Evolutionary conservation across 371 early-diverging fungal species (phyloP).

Genomic region (Syncephalastrum monosporum): DNA sequence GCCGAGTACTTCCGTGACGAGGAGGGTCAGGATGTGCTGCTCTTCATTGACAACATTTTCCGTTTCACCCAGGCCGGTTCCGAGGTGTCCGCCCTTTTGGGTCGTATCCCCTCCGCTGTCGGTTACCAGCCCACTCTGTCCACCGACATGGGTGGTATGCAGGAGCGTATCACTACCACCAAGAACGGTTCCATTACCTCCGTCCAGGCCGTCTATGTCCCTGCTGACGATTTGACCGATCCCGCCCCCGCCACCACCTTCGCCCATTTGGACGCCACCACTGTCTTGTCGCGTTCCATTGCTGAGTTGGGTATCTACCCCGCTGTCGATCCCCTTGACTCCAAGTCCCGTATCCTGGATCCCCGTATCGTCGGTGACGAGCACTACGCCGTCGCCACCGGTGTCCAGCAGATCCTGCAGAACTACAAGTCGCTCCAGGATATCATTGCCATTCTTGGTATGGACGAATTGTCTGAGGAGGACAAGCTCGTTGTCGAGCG

Average conservation of each 20-base stretch:
- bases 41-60: conserved; percentile 99
- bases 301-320: conserved; percentile 99
- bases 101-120: conserved; percentile 99
- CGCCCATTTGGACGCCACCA: conserved; percentile 98
- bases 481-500: conserved; percentile 97
- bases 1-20: conserved; percentile 99
- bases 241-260: conserved; percentile 99
- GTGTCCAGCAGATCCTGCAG: no score
- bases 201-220: conserved; percentile 98
- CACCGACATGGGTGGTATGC: conserved; percentile 97
- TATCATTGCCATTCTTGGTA: no score
- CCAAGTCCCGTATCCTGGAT: conserved; percentile 97
- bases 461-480: no score
- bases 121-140: conserved; percentile 98
- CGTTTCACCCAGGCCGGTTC: conserved; percentile 95
- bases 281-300: conserved; percentile 97
- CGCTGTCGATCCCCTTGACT: conserved; percentile 98
- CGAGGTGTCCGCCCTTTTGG: conserved; percentile 95
- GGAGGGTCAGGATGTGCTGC: conserved; percentile 98
- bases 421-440: no score
- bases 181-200: conserved; percentile 99
- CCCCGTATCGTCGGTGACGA: no score
- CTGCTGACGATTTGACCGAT: conserved; percentile 99
- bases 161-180: conserved; percentile 99
- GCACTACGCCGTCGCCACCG: no score